phyloP scores from a whole-genome alignment of 129 eudicot genomes.

The Escallonia herrerae region DNA sequence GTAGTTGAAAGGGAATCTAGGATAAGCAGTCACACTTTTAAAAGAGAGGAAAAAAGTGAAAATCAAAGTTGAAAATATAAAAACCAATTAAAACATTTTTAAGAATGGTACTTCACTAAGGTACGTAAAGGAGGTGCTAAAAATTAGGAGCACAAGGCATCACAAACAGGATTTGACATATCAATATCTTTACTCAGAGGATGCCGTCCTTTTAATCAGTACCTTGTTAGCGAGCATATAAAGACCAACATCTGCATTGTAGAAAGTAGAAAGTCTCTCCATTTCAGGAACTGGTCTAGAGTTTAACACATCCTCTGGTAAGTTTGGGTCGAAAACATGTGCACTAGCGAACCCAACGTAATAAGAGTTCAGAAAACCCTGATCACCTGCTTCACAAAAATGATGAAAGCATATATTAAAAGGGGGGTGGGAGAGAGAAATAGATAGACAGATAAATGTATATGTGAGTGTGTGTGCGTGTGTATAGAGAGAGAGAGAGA shows the following conservation, averaged over 20 bases:
- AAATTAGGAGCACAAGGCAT: not conserved
- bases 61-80: too few relatives aligned
- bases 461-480: too few relatives aligned
- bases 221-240: slow-evolving; percentile 99
- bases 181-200: not conserved
- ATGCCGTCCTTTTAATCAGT: not conserved
- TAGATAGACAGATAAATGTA: not conserved
- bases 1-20: too few relatives aligned
- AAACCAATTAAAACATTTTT: not conserved
- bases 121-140: not conserved
- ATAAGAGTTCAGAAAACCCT: slow-evolving; percentile 93
- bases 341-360: slow-evolving; percentile 83
- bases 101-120: not conserved
- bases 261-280: slow-evolving; percentile 96
- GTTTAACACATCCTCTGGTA: slow-evolving; percentile 46
- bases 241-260: slow-evolving; percentile 99
- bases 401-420: slow-evolving; percentile 11
- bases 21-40: too few relatives aligned
- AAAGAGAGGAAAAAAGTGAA: too few relatives aligned
- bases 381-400: slow-evolving; percentile 64
- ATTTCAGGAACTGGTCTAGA: slow-evolving; percentile 81
- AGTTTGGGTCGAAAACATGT: slow-evolving; percentile 71
- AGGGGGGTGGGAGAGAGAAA: not conserved
- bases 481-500: too few relatives aligned
- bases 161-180: too few relatives aligned